Percentiles rank a stretch among this genome's conserved stretches.
These are phyloP conservation scores for Amanita polypyramis DNA, from an alignment of 768 basidiomycete genomes.

Conservation along the genomic window DNA sequence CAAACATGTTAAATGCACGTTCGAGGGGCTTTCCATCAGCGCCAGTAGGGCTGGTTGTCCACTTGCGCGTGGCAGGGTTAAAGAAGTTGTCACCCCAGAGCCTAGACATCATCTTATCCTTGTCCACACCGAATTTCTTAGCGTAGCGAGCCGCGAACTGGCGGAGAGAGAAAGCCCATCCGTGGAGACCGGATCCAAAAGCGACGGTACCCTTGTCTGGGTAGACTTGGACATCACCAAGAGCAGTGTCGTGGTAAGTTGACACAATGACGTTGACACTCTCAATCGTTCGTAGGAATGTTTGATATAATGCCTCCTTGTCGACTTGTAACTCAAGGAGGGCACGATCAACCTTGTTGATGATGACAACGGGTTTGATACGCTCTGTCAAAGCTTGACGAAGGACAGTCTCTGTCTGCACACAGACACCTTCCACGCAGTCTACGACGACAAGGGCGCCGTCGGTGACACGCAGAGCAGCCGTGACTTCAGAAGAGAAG, in stretches of 20 bases:
- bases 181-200: conserved; percentile 98
- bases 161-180: conserved; percentile 98
- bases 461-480: conserved; percentile 98
- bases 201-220: conserved; percentile 98
- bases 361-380: conserved; percentile 98
- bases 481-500: conserved; percentile 99
- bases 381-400: conserved; percentile 96
- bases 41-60: conserved; percentile 70
- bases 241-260: conserved; percentile 87
- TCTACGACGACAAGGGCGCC: conserved; percentile 99
- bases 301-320: conserved; percentile 96
- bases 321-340: conserved; percentile 95
- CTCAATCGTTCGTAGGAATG: conserved; percentile 96
- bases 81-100: conserved; percentile 99
- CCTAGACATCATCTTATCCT: conserved; percentile 95
- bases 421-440: conserved; percentile 98
- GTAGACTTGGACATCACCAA: conserved; percentile 98
- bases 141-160: conserved; percentile 92
- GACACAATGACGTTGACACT: conserved; percentile 98
- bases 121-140: conserved; percentile 98
- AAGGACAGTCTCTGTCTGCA: conserved; percentile 98
- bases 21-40: conserved; percentile 88
- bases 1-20: conserved; percentile 97
- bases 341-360: conserved; percentile 99
- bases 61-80: conserved; percentile 94